phyloP scores from a whole-genome alignment of 1,284 basidiomycete species.

The Melampsora larici-populina region DNA sequence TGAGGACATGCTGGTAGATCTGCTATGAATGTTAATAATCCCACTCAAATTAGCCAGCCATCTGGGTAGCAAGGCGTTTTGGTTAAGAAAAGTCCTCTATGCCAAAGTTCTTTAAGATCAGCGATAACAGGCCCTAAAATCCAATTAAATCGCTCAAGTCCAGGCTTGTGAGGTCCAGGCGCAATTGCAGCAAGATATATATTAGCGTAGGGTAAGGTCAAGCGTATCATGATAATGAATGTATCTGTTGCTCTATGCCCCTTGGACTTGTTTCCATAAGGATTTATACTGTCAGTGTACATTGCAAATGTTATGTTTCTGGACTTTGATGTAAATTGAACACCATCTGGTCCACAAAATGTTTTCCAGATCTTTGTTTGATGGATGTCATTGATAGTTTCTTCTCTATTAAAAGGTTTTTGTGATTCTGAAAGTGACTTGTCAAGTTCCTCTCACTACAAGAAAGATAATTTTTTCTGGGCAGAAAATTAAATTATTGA shows the following conservation, averaged over 20 bases:
- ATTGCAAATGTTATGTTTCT: neutral
- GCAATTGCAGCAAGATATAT: conserved; percentile 55
- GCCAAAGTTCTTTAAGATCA: conserved; percentile 51
- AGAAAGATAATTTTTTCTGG: too few relatives aligned
- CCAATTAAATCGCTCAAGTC: conserved; percentile 49
- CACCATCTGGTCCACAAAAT: conserved; percentile 1
- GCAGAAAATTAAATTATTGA: too few relatives aligned
- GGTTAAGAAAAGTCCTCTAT: conserved; percentile 48
- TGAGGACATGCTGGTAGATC: conserved; percentile 44
- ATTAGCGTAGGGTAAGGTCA: neutral
- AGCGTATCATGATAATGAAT: neutral
- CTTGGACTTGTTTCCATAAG: neutral
- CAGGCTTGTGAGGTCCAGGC: conserved; percentile 50
- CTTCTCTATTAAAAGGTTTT: neutral
- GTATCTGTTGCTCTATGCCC: neutral
- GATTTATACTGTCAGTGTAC: neutral
- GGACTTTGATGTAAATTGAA: neutral
- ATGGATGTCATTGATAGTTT: neutral
- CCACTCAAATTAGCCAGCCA: conserved; percentile 9
- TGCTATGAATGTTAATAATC: conserved; percentile 42
- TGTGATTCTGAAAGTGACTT: neutral
- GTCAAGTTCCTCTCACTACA: neutral
- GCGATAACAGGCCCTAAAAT: conserved; percentile 51
- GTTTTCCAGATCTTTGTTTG: neutral
- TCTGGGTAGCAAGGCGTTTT: neutral